Evolutionary conservation across 768 basidiomycete genomes (phyloP).

Genomic region (Phylloporus sp.): DNA sequence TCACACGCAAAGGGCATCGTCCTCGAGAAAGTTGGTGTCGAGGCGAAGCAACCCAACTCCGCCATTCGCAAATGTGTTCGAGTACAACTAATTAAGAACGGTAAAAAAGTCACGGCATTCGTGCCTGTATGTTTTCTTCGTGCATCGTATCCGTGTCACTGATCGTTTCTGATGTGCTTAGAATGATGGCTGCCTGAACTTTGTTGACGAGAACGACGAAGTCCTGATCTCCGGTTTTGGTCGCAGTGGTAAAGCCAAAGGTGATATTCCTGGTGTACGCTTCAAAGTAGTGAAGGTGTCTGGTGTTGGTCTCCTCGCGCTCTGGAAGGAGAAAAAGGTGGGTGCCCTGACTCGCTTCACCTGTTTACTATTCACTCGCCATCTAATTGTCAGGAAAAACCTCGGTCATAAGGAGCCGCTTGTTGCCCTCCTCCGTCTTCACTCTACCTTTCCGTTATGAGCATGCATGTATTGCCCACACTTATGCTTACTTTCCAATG

Average conservation of each 20-base stretch:
- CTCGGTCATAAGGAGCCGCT: conserved; percentile 45
- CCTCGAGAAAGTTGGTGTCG: conserved; percentile 99
- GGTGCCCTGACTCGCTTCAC: conserved; percentile 20
- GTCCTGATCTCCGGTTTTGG: conserved; percentile 99
- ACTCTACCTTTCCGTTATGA: conserved; percentile 17
- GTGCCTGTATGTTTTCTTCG: conserved; percentile 68
- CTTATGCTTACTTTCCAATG: conserved; percentile 18
- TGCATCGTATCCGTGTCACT: neutral
- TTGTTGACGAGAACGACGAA: conserved; percentile 99
- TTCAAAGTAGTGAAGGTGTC: conserved; percentile 99
- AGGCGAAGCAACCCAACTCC: conserved; percentile 99
- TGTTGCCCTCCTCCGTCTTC: conserved; percentile 2
- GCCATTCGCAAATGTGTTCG: conserved; percentile 99
- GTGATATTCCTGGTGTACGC: conserved; percentile 99
- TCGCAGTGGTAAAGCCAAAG: conserved; percentile 99
- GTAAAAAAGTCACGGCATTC: conserved; percentile 99
- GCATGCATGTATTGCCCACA: conserved; percentile 25
- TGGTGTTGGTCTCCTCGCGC: conserved; percentile 94
- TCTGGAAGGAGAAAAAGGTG: conserved; percentile 99
- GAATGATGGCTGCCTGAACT: conserved; percentile 98
- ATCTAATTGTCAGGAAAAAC: conserved; percentile 55
- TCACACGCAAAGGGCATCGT: conserved; percentile 99
- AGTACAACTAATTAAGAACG: conserved; percentile 99
- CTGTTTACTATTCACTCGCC: neutral
- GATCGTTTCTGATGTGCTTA: conserved; percentile 26